Evolutionary conservation across 2,329 filamentous ascomycete genomes (phyloP), one percentile per base, ranked within the genome.

Genomic region (Claviceps sp.): DNA sequence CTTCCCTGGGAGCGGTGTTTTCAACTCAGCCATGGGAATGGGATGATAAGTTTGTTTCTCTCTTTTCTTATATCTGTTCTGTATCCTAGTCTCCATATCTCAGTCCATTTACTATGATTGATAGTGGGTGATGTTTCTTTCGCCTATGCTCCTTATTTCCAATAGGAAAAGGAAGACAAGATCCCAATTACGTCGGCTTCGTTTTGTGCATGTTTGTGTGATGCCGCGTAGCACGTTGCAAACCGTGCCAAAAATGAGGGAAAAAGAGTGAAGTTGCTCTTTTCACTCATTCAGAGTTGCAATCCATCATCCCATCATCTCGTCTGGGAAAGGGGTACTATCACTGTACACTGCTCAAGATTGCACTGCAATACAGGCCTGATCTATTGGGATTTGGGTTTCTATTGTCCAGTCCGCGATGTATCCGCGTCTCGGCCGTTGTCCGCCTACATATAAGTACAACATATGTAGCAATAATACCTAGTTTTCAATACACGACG

Each of bases 1-100:
- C 11, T 45, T 29, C 40, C 20, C 38, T 51, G 36, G 40, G 47
- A 47, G 42, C 38, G 51, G 46, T 37, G 51, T 55, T 55, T 43
- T 47, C 6, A 51, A 53, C 26, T 36, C 45, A 47, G 46, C 40
- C 49, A 29, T 48, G 43, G 39, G 42, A 45, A 26, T 13, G 47
- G 57, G 26, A 7, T 14, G 26, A 16, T 6, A 11, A 16, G 6
- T 34, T 29, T 17, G 22, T 45, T 20, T 11, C 7, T 20, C 16
- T 16, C 43, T 39, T 44, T 22, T 22, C n/a, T 6, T 45, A 14
- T 45, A 22, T 44, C 23, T 40, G 37, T 40, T 20, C 20, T n/a
- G 34, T 39, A 50, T 46, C 17, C 23, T 17, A 49, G 26, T 44
- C 44, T 37, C n/a, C 45, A 17, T 47, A 5, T 16, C 23, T 17